Base-by-base conservation (phyloP, 148 eudicot species). In the Silene conica region DNA sequence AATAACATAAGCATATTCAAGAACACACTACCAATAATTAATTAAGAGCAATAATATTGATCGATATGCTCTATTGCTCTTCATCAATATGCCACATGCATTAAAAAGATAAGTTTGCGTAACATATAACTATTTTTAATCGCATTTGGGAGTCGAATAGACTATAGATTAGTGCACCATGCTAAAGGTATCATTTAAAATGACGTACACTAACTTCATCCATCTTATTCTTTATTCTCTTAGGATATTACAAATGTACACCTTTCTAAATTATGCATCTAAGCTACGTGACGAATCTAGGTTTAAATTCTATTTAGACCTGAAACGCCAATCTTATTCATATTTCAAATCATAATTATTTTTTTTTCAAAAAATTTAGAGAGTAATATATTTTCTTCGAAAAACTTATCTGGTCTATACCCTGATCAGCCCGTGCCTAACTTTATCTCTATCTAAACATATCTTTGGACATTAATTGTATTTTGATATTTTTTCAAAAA, bases 31-130 rank as follows among this genome's bases (percentile, higher is more conserved):
- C 55, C 34, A 71, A 80, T 80, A 23, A 75, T 79, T 74, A 74
- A 70, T 79, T 74, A 74, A 70, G 67, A 59, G 59, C 75, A 79
- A 79, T 74, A 79, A 79, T 74, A 75, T 67, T 25, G 46, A 74
- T 74, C 20, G n/a, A n/a, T n/a, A n/a, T n/a, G n/a, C n/a, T n/a
- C n/a, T n/a, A n/a, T n/a, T n/a, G n/a, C n/a, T 28, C 68, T 64
- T 14, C 38, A 64, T 64, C 68, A 64, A 64, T 64, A 34, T 18
- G 68, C 68, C 68, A 64, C 48, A 64, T 28, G 67, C 67, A 63
- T 18, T 63, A 1, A 34, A 64, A 64, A 64, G 21, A 31, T 31
- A 45, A 31, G 68, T 64, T 64, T 64, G 46, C 10, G 31, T 64
- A 64, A 31, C 2, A 64, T 64, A 2, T 28, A 16, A 16, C 38